Percentiles rank a stretch among this genome's conserved stretches.
phyloP scores from a whole-genome alignment of 2,329 filamentous ascomycete genomes.

The Thielaviopsis punctulata region DNA sequence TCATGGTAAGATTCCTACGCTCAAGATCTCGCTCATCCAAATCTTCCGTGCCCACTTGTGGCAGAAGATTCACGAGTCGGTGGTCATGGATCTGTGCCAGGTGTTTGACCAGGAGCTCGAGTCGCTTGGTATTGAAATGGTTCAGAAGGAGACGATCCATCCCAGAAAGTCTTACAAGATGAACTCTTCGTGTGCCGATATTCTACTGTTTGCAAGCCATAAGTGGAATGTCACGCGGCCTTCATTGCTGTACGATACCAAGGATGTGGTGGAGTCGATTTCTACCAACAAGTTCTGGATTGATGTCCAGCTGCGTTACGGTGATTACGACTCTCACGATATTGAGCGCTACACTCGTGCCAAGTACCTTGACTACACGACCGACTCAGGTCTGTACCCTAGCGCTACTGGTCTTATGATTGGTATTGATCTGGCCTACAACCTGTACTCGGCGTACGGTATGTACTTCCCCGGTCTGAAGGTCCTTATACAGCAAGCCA shows the following conservation, averaged over 20 bases:
- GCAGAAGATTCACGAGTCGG: constrained; percentile 98
- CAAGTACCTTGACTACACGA: constrained; percentile 97
- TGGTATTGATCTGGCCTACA: constrained; percentile 93
- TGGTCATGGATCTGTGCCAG: constrained; percentile 97
- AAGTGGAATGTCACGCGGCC: constrained; percentile 97
- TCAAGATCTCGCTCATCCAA: constrained; percentile 96
- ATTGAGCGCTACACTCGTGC: constrained; percentile 95
- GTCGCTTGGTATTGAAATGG: constrained; percentile 86
- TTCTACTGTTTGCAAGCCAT: constrained; percentile 88
- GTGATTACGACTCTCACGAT: constrained; percentile 97
- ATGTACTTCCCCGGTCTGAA: constrained; percentile 98
- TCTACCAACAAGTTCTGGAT: constrained; percentile 99
- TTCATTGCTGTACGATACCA: constrained; percentile 86
- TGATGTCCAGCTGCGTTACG: constrained; percentile 89
- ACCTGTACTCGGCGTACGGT: constrained; percentile 92
- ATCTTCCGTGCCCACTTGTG: constrained; percentile 99
- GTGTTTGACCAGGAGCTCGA: constrained; percentile 97
- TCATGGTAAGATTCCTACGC: constrained; percentile 93
- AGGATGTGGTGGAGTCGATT: constrained; percentile 82
- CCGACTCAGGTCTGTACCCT: constrained; percentile 96
- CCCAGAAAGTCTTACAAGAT: constrained; percentile 99
- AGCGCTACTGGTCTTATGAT: constrained; percentile 96
- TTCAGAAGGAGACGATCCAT: constrained; percentile 98
- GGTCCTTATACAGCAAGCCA: constrained; percentile 87
- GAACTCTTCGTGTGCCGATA: constrained; percentile 98